Conservation (phyloP, 1,139 yeast genomes). For the Hanseniaspora sp. region DNA sequence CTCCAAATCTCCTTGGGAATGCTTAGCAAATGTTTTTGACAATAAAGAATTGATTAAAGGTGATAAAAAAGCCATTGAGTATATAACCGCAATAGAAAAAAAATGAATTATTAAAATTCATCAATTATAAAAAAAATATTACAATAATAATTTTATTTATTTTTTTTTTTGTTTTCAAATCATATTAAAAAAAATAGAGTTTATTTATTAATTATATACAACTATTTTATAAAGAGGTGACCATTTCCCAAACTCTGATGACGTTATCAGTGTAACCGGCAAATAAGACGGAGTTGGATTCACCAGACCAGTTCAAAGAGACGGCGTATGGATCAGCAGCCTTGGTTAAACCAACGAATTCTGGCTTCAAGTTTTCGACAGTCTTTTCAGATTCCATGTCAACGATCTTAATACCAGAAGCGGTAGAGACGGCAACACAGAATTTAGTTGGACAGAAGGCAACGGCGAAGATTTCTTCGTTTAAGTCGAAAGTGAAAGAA, state of each 20-base stretch:
- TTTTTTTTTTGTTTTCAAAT: not conserved
- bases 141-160: not conserved
- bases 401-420: conserved; percentile 96
- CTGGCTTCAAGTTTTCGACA: conserved; percentile 98
- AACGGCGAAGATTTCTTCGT: conserved; percentile 95
- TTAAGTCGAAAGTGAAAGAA: conserved; percentile 78
- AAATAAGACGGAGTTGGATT: conserved; percentile 90
- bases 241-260: conserved; percentile 99
- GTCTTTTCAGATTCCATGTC: conserved; percentile 91
- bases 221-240: conserved; percentile 50
- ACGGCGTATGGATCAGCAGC: conserved; percentile 98
- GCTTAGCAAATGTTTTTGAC: conserved; percentile 69
- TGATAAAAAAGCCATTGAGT: conserved; percentile 62
- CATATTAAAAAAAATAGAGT: conserved; percentile 5
- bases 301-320: conserved; percentile 99
- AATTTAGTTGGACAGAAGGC: conserved; percentile 99
- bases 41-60: conserved; percentile 52
- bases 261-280: conserved; percentile 99
- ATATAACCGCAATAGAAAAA: conserved; percentile 36
- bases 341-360: conserved; percentile 78
- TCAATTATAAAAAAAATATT: not conserved
- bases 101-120: not conserved
- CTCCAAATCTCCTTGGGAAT: conserved; percentile 76
- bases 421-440: conserved; percentile 99
- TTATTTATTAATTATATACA: conserved; percentile 4